Evolutionary conservation across 768 basidiomycete species (phyloP).

Genomic region (Suillus discolor): DNA sequence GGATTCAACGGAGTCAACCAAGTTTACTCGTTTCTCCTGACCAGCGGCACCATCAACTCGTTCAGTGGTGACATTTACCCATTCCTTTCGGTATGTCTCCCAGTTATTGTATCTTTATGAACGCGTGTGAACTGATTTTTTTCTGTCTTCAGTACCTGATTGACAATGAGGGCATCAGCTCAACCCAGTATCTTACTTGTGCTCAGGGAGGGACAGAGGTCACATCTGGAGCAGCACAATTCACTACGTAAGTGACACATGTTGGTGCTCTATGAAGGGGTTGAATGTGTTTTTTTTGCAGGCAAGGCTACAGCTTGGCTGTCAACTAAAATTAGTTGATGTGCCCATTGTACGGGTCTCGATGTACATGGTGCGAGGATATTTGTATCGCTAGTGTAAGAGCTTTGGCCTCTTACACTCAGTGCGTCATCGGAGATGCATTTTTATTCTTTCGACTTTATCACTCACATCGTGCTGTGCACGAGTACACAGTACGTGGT

Average conservation of each 20-base stretch:
- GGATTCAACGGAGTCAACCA: slow-evolving; percentile 56
- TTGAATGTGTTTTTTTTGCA: slow-evolving; percentile 20
- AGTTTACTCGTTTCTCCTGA: slow-evolving; percentile 52
- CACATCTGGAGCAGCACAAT: slow-evolving; percentile 52
- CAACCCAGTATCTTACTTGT: slow-evolving; percentile 57
- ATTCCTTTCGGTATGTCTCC: slow-evolving; percentile 48
- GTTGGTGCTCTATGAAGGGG: neutral
- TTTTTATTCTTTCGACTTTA: neutral
- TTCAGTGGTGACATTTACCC: slow-evolving; percentile 57
- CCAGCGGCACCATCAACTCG: slow-evolving; percentile 37
- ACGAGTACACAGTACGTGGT: neutral
- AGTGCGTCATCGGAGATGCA: too few species aligned
- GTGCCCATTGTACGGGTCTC: neutral
- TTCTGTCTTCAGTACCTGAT: slow-evolving; percentile 48
- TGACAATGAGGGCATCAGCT: slow-evolving; percentile 42
- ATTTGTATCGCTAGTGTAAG: too few species aligned
- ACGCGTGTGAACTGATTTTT: neutral
- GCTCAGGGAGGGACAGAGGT: slow-evolving; percentile 67
- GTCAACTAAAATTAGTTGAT: slow-evolving; percentile 37
- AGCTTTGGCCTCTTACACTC: too few species aligned
- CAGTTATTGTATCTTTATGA: neutral
- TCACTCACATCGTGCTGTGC: neutral
- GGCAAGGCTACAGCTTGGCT: slow-evolving; percentile 46
- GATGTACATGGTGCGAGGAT: neutral
- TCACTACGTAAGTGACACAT: slow-evolving; percentile 48